Evolutionary conservation across 1,284 basidiomycete species (phyloP).

Genomic region (Mrakiaceae sp.): DNA sequence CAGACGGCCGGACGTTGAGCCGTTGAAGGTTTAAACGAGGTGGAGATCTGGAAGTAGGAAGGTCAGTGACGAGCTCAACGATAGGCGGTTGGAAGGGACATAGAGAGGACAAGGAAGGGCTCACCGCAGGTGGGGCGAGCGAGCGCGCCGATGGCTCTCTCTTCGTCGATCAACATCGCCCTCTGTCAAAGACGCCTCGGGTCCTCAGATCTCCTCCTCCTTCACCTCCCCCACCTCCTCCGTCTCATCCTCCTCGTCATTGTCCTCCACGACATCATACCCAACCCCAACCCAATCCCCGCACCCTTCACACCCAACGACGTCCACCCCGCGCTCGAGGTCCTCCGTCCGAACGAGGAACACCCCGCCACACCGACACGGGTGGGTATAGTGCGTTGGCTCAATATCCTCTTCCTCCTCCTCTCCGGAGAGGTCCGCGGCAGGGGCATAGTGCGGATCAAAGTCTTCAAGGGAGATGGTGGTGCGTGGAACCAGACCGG

Average conservation of each 20-base stretch:
- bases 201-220: too few species aligned
- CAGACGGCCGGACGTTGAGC: too few species aligned
- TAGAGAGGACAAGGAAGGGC: too few species aligned
- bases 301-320: constrained; percentile 37
- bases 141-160: too few species aligned
- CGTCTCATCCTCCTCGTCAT: constrained; percentile 6
- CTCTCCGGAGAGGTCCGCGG: background rate
- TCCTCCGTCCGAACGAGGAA: constrained; percentile 32
- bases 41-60: too few species aligned
- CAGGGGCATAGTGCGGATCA: constrained; percentile 19
- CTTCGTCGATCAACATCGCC: too few species aligned
- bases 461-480: constrained; percentile 30
- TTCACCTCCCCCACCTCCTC: background rate
- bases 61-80: too few species aligned
- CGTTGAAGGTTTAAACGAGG: too few species aligned
- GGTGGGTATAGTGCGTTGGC: constrained; percentile 30
- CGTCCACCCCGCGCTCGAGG: constrained; percentile 35
- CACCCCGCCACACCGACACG: constrained; percentile 33
- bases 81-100: too few species aligned
- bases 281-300: constrained; percentile 37
- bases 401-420: constrained; percentile 19
- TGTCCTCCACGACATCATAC: constrained; percentile 33
- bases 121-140: too few species aligned
- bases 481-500: constrained; percentile 1
- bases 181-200: too few species aligned